Conservation (phyloP, 495 filamentous ascomycete species). For the Choiromyces venosus region DNA sequence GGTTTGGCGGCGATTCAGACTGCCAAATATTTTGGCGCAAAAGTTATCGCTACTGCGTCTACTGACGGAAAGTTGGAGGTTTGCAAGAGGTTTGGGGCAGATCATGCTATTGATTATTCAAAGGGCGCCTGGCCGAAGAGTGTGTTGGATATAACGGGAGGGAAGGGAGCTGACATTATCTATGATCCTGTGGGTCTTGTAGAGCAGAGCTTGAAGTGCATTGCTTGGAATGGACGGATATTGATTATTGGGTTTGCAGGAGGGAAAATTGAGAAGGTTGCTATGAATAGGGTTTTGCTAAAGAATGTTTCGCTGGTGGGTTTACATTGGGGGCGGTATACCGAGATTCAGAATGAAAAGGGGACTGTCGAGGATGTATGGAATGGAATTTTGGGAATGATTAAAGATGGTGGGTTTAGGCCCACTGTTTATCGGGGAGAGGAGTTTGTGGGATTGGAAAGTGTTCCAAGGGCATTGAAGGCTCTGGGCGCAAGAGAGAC, state of each 20-base stretch:
- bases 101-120: conserved; percentile 72
- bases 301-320: conserved; percentile 93
- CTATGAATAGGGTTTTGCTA: conserved; percentile 75
- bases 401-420: conserved; percentile 70
- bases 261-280: conserved; percentile 83
- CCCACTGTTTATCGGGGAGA: conserved; percentile 64
- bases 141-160: conserved; percentile 67
- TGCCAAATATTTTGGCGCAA: conserved; percentile 84
- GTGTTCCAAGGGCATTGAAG: conserved; percentile 67
- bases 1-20: conserved; percentile 89
- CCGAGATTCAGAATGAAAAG: conserved; percentile 61
- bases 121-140: conserved; percentile 66
- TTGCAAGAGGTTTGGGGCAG: conserved; percentile 73
- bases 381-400: conserved; percentile 71
- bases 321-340: conserved; percentile 86
- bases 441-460: conserved; percentile 75
- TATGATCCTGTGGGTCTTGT: conserved; percentile 88
- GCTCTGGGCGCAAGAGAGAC: conserved; percentile 73
- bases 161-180: conserved; percentile 77
- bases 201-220: conserved; percentile 75
- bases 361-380: conserved; percentile 68
- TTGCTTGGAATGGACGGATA: conserved; percentile 82
- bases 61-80: conserved; percentile 71
- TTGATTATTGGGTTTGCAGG: conserved; percentile 87
- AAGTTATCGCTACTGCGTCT: conserved; percentile 82